Evolutionary conservation across 2,329 filamentous ascomycete species (phyloP).

Genomic region (Pseudocercospora fijiensis): DNA sequence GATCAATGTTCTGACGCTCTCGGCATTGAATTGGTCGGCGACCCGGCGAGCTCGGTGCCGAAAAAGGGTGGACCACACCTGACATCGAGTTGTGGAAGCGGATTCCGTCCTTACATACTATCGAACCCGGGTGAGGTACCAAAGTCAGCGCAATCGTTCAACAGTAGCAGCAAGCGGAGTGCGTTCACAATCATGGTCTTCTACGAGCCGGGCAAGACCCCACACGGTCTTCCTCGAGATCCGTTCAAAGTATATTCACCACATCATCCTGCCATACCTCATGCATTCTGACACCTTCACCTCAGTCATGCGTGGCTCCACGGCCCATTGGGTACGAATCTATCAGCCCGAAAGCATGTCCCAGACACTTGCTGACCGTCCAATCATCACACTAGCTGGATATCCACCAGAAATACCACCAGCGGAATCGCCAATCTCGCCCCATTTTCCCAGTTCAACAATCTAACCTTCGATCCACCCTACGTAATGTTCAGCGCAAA

Average conservation of each 20-base stretch:
- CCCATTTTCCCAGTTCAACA: slow-evolving; percentile 63
- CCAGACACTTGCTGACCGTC: too few relatives aligned
- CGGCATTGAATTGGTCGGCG: neutral
- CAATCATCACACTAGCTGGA: too few relatives aligned
- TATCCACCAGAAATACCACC: slow-evolving; percentile 53
- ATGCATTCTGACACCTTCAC: neutral
- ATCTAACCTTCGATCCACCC: slow-evolving; percentile 62
- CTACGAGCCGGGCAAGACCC: slow-evolving; percentile 55
- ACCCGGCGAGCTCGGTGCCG: slow-evolving; percentile 4
- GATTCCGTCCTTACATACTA: neutral
- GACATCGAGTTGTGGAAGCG: neutral
- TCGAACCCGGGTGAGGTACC: too few relatives aligned
- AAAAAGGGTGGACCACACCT: neutral
- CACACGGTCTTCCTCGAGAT: slow-evolving; percentile 54
- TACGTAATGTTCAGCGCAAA: slow-evolving; percentile 58
- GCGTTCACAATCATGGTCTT: slow-evolving; percentile 42
- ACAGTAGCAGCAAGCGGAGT: neutral
- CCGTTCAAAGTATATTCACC: slow-evolving; percentile 52
- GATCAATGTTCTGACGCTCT: neutral
- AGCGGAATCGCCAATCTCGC: slow-evolving; percentile 56
- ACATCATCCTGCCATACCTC: neutral
- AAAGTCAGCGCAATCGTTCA: neutral
- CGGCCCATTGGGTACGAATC: slow-evolving; percentile 55
- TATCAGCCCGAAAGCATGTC: too few relatives aligned
- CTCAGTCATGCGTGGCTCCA: slow-evolving; percentile 58